Percentiles rank a stretch among this genome's conserved stretches.
Conservation (phyloP, 371 early-diverging fungal genomes). For the Blakeslea trispora region DNA sequence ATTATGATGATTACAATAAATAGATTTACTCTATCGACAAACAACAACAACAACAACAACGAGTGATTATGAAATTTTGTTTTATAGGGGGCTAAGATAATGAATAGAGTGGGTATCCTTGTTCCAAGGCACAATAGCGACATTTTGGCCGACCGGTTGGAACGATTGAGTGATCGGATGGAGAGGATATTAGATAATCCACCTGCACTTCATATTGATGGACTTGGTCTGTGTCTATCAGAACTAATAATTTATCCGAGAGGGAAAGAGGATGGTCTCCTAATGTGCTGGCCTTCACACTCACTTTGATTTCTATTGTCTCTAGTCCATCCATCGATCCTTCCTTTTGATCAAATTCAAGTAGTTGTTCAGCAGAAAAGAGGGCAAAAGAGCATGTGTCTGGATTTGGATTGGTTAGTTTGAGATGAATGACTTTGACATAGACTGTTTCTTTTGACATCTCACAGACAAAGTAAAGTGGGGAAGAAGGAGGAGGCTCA, state of each 20-base stretch:
- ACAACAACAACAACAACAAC: not conserved
- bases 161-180: not conserved
- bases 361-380: constrained; percentile 9
- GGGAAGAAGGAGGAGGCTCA: constrained; percentile 3
- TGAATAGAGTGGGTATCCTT: constrained; percentile 19
- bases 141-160: constrained; percentile 20
- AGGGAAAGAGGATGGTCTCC: constrained; percentile 1
- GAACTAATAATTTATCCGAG: constrained; percentile 12
- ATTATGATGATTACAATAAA: too few species aligned
- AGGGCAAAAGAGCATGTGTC: constrained; percentile 3
- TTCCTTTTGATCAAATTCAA: constrained; percentile 16
- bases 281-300: not conserved
- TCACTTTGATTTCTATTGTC: constrained; percentile 8
- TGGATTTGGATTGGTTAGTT: constrained; percentile 8
- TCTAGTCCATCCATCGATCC: constrained; percentile 15
- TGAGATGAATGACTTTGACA: constrained; percentile 17
- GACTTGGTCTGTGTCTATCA: constrained; percentile 13
- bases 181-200: constrained; percentile 3
- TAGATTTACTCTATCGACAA: not conserved
- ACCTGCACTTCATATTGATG: constrained; percentile 4
- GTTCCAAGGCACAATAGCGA: constrained; percentile 21
- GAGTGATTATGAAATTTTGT: not conserved
- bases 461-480: constrained; percentile 16
- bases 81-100: constrained; percentile 4
- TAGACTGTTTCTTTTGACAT: constrained; percentile 11